Conservation (phyloP, 257 asterid genomes). For the Gentiana macrophylla region DNA sequence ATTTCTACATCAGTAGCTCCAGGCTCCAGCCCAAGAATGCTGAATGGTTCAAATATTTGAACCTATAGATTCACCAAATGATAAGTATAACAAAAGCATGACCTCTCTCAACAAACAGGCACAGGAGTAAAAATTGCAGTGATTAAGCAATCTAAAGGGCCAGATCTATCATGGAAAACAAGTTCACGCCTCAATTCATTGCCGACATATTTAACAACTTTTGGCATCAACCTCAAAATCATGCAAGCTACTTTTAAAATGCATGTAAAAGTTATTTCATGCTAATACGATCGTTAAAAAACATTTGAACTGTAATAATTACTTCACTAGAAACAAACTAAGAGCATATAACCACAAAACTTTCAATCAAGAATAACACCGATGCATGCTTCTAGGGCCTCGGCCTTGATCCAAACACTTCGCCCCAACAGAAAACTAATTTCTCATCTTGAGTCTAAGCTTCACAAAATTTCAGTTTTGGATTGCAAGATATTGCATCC, state of each 20-base stretch:
- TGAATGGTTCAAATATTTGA: constrained; percentile 85
- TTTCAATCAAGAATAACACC: too few species aligned
- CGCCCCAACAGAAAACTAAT: neutral
- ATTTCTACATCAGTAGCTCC: constrained; percentile 92
- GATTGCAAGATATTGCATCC: too few species aligned
- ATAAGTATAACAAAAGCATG: constrained; percentile 11
- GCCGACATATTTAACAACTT: neutral
- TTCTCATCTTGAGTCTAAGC: neutral
- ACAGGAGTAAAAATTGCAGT: neutral
- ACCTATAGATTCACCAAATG: constrained; percentile 30
- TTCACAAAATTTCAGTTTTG: neutral
- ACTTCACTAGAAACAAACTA: too few species aligned
- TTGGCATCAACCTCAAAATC: neutral
- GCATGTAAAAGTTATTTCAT: neutral
- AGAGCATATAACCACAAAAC: too few species aligned
- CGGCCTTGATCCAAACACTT: too few species aligned
- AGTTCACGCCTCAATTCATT: neutral
- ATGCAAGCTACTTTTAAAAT: neutral
- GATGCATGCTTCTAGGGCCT: too few species aligned
- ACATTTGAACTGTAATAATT: neutral
- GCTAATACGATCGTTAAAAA: too few species aligned
- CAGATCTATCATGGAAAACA: neutral
- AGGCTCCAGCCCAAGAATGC: constrained; percentile 85
- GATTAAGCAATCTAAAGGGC: neutral
- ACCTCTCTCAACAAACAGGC: neutral